Evolutionary conservation across 257 asterid species (phyloP), one percentile per base, ranked within the genome.

Genomic region (Leonotis leonurus): DNA sequence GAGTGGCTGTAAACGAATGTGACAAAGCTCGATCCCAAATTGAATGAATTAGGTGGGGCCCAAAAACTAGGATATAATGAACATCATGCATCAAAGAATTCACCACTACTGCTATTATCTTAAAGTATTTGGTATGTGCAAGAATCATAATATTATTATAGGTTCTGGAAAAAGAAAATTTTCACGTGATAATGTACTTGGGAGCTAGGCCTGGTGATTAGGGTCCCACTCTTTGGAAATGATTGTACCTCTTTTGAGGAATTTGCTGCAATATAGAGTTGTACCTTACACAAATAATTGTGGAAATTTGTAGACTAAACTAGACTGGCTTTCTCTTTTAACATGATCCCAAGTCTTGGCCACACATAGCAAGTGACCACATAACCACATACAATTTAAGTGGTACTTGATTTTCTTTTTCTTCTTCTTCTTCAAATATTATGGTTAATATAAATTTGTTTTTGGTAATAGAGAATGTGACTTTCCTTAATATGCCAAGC

Each of bases 341-440:
- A 29, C 62, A 46, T 45, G 60, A 69, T 59, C n/a, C 33, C 33
- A 44, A 65, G 50, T 59, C 43, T 49, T 64, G 52, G 63, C 70
- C 75, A 64, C 56, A 69, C 10, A 53, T 46, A 41, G 32, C 5
- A 9, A 57, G 67, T 27, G 76, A 53, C 53, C 54, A 70, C 65
- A 75, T 65, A 68, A 48, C 71, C 60, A 70, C 73, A 49, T 25
- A 36, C 30, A 62, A 62, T 62, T 70, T 70, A 43, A 70, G 75
- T 62, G 75, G 70, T 55, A 45, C 39, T 4, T 39, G 20, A 43
- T 62, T 61, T 61, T 5, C 6, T 49, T 21, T 22, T 1, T 49
- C 8, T 54, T 53, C 22, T 61, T 61, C 21, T 52, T 29, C 24
- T 18, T 9, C 41, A 60, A 49, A 63, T 33, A 26, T 11, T 29